Conservation (phyloP, 2,329 filamentous ascomycete species). For the Trichoderma harzianum region DNA sequence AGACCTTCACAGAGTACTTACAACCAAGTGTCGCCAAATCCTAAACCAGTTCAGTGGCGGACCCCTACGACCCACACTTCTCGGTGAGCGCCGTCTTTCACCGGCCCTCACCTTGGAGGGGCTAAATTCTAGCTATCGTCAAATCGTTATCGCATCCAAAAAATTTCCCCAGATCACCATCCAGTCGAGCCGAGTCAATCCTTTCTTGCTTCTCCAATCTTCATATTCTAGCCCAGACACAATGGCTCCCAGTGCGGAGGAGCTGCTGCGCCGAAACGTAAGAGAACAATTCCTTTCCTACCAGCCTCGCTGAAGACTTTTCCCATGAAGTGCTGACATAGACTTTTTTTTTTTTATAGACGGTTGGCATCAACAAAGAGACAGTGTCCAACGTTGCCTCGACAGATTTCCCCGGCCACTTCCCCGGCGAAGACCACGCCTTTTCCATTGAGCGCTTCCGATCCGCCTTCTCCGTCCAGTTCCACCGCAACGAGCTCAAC, state of each 20-base stretch:
- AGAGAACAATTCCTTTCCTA: slow-evolving; percentile 19
- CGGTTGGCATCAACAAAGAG: slow-evolving; percentile 82
- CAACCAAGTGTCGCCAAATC: background rate
- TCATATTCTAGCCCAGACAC: background rate
- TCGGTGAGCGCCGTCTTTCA: slow-evolving; percentile 13
- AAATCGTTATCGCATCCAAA: slow-evolving; percentile 26
- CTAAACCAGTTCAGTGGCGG: background rate
- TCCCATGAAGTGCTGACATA: background rate
- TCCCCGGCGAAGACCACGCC: slow-evolving; percentile 78
- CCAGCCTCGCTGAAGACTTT: background rate
- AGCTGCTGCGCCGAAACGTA: slow-evolving; percentile 62
- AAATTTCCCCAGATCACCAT: slow-evolving; percentile 24
- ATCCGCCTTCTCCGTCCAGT: slow-evolving; percentile 67
- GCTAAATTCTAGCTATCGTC: slow-evolving; percentile 20
- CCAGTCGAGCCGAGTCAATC: background rate
- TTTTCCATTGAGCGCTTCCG: slow-evolving; percentile 75
- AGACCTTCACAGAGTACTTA: background rate
- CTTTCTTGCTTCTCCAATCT: slow-evolving; percentile 1
- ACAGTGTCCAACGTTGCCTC: slow-evolving; percentile 86
- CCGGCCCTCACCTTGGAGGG: slow-evolving; percentile 29
- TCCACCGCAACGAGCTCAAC: slow-evolving; percentile 76
- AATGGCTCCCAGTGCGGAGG: slow-evolving; percentile 48
- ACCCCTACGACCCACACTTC: background rate
- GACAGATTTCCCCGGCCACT: slow-evolving; percentile 89
- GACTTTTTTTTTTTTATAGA: slow-evolving; percentile 46